Conservation (phyloP, 2,329 filamentous ascomycete genomes). For the Aureobasidium sp. region DNA sequence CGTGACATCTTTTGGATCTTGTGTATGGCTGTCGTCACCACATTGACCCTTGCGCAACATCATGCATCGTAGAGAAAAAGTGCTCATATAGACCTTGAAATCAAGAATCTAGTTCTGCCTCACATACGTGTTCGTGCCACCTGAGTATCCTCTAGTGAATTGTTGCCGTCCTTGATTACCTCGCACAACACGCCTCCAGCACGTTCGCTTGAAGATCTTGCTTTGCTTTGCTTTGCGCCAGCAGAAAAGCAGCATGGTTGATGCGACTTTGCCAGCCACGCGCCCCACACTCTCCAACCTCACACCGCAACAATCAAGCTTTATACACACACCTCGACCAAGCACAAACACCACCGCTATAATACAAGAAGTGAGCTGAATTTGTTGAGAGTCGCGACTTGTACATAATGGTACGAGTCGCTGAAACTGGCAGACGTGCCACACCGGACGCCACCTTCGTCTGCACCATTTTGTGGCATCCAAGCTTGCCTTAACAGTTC, state of each 20-base stretch:
- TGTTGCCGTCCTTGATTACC: too few relatives aligned
- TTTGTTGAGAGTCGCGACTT: too few relatives aligned
- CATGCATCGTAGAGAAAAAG: neutral
- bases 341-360: neutral
- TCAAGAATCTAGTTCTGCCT: neutral
- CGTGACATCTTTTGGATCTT: neutral
- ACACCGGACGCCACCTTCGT: neutral
- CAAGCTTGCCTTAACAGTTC: neutral
- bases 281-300: neutral
- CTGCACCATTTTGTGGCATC: neutral
- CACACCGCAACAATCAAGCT: conserved; percentile 3
- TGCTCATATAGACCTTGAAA: neutral
- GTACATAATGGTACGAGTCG: neutral
- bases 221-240: neutral
- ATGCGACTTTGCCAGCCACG: conserved; percentile 1
- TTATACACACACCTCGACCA: neutral
- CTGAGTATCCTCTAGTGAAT: neutral
- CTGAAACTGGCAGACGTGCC: neutral
- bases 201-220: neutral
- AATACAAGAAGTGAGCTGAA: too few relatives aligned
- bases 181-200: neutral
- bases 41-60: neutral
- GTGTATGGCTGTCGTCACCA: neutral
- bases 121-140: neutral
- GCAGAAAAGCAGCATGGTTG: neutral